Percentiles rank a stretch among this genome's conserved stretches.
These are phyloP conservation scores for Capsicum baccatum DNA, from an alignment of 257 asterid genomes.

Conservation along the genomic window DNA sequence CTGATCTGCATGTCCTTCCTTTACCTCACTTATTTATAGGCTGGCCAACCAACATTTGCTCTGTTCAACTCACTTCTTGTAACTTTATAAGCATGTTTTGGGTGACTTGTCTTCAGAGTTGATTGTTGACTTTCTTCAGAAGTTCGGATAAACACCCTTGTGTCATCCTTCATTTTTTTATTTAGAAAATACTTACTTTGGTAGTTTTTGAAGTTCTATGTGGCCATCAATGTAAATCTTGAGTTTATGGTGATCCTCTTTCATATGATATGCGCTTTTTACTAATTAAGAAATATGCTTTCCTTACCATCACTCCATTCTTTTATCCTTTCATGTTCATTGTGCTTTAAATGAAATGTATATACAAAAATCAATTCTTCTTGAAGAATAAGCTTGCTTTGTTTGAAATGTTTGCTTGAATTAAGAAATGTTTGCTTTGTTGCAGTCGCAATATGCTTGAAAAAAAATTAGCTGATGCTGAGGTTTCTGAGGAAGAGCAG, in stretches of 20 bases:
- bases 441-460: conserved; percentile 83
- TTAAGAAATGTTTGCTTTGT: conserved; percentile 26
- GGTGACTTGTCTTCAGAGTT: conserved; percentile 15
- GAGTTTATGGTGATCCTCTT: conserved; percentile 4
- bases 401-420: background rate
- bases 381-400: background rate
- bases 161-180: conserved; percentile 12
- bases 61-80: background rate
- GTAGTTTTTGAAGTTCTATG: background rate
- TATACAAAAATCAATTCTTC: conserved; percentile 14
- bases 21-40: background rate
- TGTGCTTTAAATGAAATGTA: conserved; percentile 4
- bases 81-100: background rate
- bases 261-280: background rate
- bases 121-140: background rate
- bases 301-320: background rate
- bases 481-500: conserved; percentile 92
- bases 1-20: background rate
- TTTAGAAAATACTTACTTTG: background rate
- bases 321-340: conserved; percentile 2
- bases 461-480: conserved; percentile 91
- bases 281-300: background rate
- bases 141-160: background rate
- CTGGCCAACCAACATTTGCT: conserved; percentile 7
- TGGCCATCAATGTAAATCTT: background rate